Conservation (phyloP, 768 basidiomycete genomes). For the Mrakia blollopis region DNA sequence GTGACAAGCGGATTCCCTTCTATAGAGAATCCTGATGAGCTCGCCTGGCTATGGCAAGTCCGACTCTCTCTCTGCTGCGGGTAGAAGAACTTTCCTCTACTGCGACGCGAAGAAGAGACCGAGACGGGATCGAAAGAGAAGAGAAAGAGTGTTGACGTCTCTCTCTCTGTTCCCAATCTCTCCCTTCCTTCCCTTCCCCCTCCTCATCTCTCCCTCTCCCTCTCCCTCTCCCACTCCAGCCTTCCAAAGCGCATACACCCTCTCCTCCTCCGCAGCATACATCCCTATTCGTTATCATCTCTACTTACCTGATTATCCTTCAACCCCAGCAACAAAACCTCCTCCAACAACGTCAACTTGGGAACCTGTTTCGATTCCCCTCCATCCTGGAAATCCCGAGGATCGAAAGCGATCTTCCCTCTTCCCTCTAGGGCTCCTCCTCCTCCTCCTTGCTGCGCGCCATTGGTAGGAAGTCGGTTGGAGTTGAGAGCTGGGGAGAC, state of each 20-base stretch:
- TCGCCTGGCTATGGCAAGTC: too few relatives aligned
- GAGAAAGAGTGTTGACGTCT: background rate
- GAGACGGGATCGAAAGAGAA: background rate
- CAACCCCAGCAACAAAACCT: constrained; percentile 83
- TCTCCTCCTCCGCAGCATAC: too few relatives aligned
- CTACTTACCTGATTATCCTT: constrained; percentile 85
- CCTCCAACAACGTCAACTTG: constrained; percentile 89
- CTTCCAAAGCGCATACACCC: background rate
- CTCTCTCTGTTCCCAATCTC: constrained; percentile 4
- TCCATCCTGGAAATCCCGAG: constrained; percentile 63
- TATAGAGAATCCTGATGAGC: too few relatives aligned
- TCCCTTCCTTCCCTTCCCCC: background rate
- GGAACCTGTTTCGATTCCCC: constrained; percentile 62
- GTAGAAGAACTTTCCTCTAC: background rate
- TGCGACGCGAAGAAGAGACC: background rate
- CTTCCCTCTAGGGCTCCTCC: constrained; percentile 70
- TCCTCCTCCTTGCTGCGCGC: background rate
- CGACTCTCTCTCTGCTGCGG: too few relatives aligned
- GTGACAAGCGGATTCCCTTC: background rate
- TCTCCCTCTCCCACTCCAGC: background rate
- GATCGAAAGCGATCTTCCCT: constrained; percentile 86
- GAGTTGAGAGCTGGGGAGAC: background rate
- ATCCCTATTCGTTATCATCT: too few relatives aligned
- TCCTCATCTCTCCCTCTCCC: too few relatives aligned
- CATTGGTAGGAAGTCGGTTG: background rate